Conservation (phyloP, 768 basidiomycete species). For the Tricholoma saponaceum region DNA sequence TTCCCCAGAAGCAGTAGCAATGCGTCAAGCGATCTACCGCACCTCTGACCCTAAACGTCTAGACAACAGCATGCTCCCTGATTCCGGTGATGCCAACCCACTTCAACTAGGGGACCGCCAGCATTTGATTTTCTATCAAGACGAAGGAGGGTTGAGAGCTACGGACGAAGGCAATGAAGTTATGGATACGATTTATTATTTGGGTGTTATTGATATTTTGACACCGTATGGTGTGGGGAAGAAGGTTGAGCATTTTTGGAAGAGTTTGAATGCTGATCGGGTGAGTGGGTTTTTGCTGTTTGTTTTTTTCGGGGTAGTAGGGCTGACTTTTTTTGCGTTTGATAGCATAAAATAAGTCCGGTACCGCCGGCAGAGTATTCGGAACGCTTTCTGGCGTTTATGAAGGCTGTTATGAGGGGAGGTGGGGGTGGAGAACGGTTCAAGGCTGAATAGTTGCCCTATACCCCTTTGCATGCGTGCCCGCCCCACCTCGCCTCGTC, state of each 20-base stretch:
- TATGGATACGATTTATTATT: slow-evolving; percentile 82
- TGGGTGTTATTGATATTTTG: slow-evolving; percentile 95
- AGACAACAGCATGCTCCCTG: slow-evolving; percentile 24
- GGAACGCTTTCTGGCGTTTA: slow-evolving; percentile 82
- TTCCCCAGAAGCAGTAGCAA: slow-evolving; percentile 74
- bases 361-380: slow-evolving; percentile 87
- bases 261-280: slow-evolving; percentile 80
- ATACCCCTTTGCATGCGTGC: background rate
- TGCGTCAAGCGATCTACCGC: slow-evolving; percentile 78
- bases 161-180: slow-evolving; percentile 81
- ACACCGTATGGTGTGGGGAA: slow-evolving; percentile 83
- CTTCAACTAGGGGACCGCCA: slow-evolving; percentile 50
- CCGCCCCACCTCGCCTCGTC: background rate
- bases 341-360: slow-evolving; percentile 90
- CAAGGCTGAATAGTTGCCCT: slow-evolving; percentile 27
- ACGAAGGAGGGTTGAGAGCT: slow-evolving; percentile 89
- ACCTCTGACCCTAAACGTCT: slow-evolving; percentile 75
- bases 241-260: slow-evolving; percentile 87
- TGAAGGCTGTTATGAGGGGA: slow-evolving; percentile 82
- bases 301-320: too few species aligned
- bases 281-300: slow-evolving; percentile 55
- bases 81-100: slow-evolving; percentile 10
- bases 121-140: slow-evolving; percentile 92
- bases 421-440: slow-evolving; percentile 60
- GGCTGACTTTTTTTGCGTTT: slow-evolving; percentile 8